Evolutionary conservation across 208 protist genomes (phyloP), one percentile per base, ranked within the genome.

Genomic region (Zelonia costaricensis): DNA sequence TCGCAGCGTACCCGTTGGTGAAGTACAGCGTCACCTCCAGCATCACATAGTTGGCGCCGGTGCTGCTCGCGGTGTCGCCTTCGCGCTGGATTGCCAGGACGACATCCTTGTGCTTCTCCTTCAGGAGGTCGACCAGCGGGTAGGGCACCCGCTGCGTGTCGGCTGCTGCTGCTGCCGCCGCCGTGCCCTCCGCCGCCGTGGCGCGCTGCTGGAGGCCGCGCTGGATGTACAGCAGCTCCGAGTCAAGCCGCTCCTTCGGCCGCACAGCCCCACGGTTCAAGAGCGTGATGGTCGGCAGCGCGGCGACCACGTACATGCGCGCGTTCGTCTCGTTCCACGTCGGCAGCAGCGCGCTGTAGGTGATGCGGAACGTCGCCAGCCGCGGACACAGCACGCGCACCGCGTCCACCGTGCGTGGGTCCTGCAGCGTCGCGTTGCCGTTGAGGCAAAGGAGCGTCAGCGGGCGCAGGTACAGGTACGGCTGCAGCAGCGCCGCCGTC

Each of bases 151-250:
- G 27, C 36, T 20, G 33, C 20, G 33, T 38, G 33, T 4, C 10
- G 33, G 33, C 10, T 10, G 33, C 51, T 30, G 47, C 10, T 46
- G 5, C 18, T 43, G 1, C 22, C 31, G n/a, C 63, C 48, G 25
- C 43, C 16, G 35, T 73, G 28, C 28, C 30, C 20, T 57, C 15
- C 48, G 76, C 6, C 38, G 64, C 25, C 35, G 15, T 27, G 59
- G 74, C 55, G 22, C 69, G 76, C 55, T 74, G 53, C 28, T 80
- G 82, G 16, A 93, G 46, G 2, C 90, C 90, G 44, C 90, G 84
- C 52, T 96, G 90, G 1, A 96, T 59, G 66, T 96, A 96, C 62
- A 93, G 88, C 23, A 96, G 51, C 62, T 96, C 86, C 48, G 86
- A 90, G 60, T 93, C 90, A 0, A 88, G 57, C 9, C 86, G 80